Base-by-base conservation (phyloP, 2,329 filamentous ascomycete genomes). In the Monilinia aucupariae region DNA sequence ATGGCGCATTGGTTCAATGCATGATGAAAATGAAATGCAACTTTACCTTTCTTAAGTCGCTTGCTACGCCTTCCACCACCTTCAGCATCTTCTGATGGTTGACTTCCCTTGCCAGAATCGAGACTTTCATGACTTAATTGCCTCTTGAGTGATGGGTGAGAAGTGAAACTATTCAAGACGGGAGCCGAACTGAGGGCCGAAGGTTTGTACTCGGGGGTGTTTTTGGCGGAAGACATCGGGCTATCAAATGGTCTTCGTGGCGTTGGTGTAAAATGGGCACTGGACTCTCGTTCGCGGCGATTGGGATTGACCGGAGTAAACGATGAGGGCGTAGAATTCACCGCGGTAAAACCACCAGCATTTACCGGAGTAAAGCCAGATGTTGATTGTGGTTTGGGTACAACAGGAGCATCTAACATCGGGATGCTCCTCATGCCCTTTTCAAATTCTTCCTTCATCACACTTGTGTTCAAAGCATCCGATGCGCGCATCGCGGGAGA, bases 61-160 rank as follows among this genome's bases (percentile, higher is more conserved):
- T 99, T 99, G 76, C 92, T 97, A 64, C 93, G 87, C 66, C 94
- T 85, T 67, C 89, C 91, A 66, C 84, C 84, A 68, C 79, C 80
- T 56, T 91, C 88, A 1, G 75, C 76, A 60, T 91, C 67, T 65
- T 76, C 71, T 58, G 69, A 64, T 63, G 70, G 69, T 64, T 70
- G 69, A 61, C 68, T 69, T 12, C 64, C 68, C 53, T 72, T 72
- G 60, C 71, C 66, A 12, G 72, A 74, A 54, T 74, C 71, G 8
- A 77, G 60, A 67, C 77, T 80, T 39, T 83, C 81, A 63, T 79
- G 81, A 70, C 87, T 90, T 60, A 91, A 79, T 64, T 91, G 89
- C 63, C 93, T 85, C 78, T 97, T 97, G 60, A 94, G 61, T 10
- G 67, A 76, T 3, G 84, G 79, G 63, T 85, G 85, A 22, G 78